Base-by-base conservation (phyloP, 2,329 filamentous ascomycete genomes). In the Aspergillus hortae region DNA sequence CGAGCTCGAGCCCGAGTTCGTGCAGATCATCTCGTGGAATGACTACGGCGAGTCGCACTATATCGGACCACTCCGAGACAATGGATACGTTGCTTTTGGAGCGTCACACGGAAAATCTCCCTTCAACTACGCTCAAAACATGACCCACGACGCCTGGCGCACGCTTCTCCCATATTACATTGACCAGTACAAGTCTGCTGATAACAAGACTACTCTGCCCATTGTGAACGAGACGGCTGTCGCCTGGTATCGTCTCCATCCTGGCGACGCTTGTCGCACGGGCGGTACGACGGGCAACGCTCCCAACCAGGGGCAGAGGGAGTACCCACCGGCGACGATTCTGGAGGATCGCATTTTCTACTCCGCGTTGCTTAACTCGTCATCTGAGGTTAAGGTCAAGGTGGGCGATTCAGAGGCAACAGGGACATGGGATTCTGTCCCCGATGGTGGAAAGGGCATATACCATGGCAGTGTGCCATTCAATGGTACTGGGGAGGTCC, bases 11-110 rank as follows among this genome's bases (percentile, higher is more conserved):
- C 80, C 82, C 0, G 72, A 77, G 12, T 79, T 77, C 41, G 74
- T 84, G 35, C 71, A 78, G 64, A 80, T 83, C 48, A 75, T 83
- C 35, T 79, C 80, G 4, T 84, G 80, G 80, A 84, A 84, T 56
- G 82, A 84, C 62, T 84, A 75, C 56, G 81, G 81, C 46, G 82
- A 84, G 63, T 80, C 79, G 1, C 80, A 82, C 62, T 83, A 85
- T 61, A 80, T 83, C 55, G 75, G 76, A 6, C 76, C 79, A 0
- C 61, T 80, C 44, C 60, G 68, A 32, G 63, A 75, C 2, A 70
- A 75, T 4, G 71, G 73, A 32, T 74, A 78, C 14, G 75, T 77
- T 3, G 58, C 52, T 1, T 58, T 60, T 32, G 25, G 23, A 1
- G 38, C 17, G 5, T 36, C 33, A 5, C 33, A 11, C 11, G 54